phyloP scores from a whole-genome alignment of 1,284 basidiomycete genomes.

The Sanghuangporus weigelae region DNA sequence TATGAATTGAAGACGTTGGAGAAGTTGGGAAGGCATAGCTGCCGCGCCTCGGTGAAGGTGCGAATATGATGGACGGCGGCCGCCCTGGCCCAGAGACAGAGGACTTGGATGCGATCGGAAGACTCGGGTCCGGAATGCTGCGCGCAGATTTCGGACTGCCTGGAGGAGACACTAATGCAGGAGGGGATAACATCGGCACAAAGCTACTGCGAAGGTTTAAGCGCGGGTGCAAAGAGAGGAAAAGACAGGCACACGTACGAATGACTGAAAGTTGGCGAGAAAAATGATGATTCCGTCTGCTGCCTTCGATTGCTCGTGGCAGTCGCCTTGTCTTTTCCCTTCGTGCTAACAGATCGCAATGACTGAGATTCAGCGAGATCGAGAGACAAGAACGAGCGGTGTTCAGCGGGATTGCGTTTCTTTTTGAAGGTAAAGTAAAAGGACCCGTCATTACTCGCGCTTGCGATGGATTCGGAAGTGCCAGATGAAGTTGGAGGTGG shows the following conservation, averaged over 20 bases:
- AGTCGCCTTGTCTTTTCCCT: constrained; percentile 25
- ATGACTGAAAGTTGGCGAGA: constrained; percentile 2
- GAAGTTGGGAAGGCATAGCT: constrained; percentile 8
- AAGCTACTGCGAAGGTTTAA: neutral
- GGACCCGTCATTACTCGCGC: constrained; percentile 19
- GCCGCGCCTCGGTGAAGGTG: neutral
- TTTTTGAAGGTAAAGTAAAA: constrained; percentile 51
- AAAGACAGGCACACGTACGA: constrained; percentile 1
- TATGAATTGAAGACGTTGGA: constrained; percentile 12
- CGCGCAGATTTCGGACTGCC: constrained; percentile 6
- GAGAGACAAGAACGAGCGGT: constrained; percentile 52
- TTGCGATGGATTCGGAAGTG: constrained; percentile 25
- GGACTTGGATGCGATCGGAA: neutral
- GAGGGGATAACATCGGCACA: constrained; percentile 9
- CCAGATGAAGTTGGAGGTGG: constrained; percentile 27
- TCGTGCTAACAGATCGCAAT: constrained; percentile 35
- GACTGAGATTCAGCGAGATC: constrained; percentile 55
- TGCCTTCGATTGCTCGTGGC: neutral
- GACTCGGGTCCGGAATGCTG: constrained; percentile 7
- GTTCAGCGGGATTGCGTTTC: constrained; percentile 33
- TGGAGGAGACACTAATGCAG: constrained; percentile 2
- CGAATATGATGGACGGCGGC: neutral
- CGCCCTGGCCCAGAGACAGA: constrained; percentile 1
- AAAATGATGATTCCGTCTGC: neutral
- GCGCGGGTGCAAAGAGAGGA: neutral